Conservation (phyloP, 352 stramenopile species). For the Phytophthora quininea region DNA sequence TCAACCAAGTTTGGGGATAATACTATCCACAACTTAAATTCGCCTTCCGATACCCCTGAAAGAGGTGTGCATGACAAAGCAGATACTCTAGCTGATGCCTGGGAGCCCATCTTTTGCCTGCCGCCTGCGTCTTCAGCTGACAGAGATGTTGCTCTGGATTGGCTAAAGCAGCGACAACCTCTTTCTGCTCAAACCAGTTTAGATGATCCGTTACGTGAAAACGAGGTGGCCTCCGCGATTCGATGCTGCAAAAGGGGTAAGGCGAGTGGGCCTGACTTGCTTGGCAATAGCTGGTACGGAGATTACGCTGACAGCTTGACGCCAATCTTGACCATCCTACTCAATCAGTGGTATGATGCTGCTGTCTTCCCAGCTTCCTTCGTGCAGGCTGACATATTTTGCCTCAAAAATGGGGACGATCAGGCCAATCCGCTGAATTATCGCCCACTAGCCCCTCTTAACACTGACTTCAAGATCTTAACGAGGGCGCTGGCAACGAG, state of each 20-base stretch:
- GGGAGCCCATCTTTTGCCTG: neutral
- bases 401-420: slow-evolving; percentile 1
- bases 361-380: neutral
- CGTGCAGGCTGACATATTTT: slow-evolving; percentile 1
- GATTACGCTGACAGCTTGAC: neutral
- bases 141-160: too few relatives aligned
- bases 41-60: too few relatives aligned
- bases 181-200: too few relatives aligned
- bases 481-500: neutral
- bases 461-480: slow-evolving; percentile 20
- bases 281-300: slow-evolving; percentile 13
- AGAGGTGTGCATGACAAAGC: neutral
- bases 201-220: too few relatives aligned
- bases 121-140: neutral
- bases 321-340: neutral
- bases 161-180: too few relatives aligned
- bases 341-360: slow-evolving; percentile 1
- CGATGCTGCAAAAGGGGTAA: slow-evolving; percentile 1
- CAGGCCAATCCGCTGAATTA: slow-evolving; percentile 4
- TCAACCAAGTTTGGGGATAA: slow-evolving; percentile 3
- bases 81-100: neutral
- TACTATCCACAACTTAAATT: neutral
- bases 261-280: slow-evolving; percentile 4
- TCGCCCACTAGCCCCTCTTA: slow-evolving; percentile 12
- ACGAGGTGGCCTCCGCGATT: neutral